Evolutionary conservation across 2,329 filamentous ascomycete species (phyloP).

Genomic region (Pseudopithomyces maydicus): DNA sequence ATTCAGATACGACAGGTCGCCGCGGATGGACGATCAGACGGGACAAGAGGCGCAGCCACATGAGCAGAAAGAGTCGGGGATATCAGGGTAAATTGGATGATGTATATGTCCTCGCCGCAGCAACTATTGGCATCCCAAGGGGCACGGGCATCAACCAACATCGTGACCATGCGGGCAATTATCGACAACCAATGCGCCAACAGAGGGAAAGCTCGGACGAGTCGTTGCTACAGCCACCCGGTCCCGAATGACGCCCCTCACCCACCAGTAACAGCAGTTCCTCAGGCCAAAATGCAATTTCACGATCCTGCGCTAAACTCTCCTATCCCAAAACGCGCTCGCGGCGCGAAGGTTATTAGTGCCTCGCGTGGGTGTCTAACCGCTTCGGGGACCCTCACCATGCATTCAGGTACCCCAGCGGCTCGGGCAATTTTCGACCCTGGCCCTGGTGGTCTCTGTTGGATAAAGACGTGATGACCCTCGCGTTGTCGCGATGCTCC

Average conservation of each 20-base stretch:
- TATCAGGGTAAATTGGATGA: background rate
- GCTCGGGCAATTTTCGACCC: conserved; percentile 5
- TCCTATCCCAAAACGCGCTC: conserved; percentile 1
- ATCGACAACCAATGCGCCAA: conserved; percentile 2
- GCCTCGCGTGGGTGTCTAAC: conserved; percentile 6
- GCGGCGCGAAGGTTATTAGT: background rate
- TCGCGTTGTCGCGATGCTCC: conserved; percentile 1
- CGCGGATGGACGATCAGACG: background rate
- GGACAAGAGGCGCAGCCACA: conserved; percentile 1
- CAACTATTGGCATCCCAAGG: background rate
- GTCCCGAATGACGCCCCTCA: background rate
- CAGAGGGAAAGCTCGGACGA: background rate
- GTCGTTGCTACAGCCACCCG: conserved; percentile 1
- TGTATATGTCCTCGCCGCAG: background rate
- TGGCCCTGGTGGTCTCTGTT: background rate
- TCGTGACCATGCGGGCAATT: background rate
- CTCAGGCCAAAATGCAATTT: conserved; percentile 4
- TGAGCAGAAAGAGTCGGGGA: background rate
- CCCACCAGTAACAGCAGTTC: conserved; percentile 2
- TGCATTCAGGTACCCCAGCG: background rate
- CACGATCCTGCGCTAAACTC: conserved; percentile 8
- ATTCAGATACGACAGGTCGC: background rate
- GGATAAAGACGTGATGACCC: conserved; percentile 13
- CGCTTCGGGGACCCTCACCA: background rate
- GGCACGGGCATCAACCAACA: background rate